These are phyloP conservation scores for Phaseolus lunatus DNA, from an alignment of 306 rosid genomes.

Conservation along the genomic window DNA sequence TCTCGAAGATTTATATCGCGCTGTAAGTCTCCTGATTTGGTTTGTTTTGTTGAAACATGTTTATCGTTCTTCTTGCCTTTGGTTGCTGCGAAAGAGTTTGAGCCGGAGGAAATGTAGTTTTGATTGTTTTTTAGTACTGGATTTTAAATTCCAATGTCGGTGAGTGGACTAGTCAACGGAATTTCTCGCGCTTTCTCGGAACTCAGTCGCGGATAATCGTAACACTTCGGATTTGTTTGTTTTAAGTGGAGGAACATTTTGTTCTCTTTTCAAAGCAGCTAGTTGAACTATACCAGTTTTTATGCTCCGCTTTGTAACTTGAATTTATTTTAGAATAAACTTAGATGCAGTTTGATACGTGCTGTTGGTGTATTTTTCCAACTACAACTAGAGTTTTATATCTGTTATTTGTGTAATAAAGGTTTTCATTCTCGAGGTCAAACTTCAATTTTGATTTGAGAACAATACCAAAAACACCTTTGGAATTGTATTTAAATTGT, in stretches of 20 bases:
- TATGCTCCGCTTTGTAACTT: slow-evolving; percentile 33
- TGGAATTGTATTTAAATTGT: neutral
- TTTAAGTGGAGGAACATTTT: neutral
- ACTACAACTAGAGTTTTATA: neutral
- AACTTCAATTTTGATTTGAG: neutral
- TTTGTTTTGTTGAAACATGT: neutral
- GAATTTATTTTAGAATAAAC: slow-evolving; percentile 22
- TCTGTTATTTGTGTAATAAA: neutral
- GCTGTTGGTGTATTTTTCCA: neutral
- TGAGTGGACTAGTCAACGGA: slow-evolving; percentile 31
- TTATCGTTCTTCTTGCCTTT: slow-evolving; percentile 19
- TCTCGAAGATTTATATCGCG: slow-evolving; percentile 71
- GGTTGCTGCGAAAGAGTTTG: neutral
- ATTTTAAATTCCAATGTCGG: slow-evolving; percentile 17
- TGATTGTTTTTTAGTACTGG: neutral
- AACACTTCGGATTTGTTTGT: slow-evolving; percentile 5
- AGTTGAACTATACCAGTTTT: slow-evolving; percentile 37
- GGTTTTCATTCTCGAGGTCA: neutral
- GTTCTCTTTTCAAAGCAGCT: slow-evolving; percentile 18
- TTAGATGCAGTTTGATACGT: neutral
- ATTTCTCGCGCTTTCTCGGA: slow-evolving; percentile 25
- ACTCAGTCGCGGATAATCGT: neutral
- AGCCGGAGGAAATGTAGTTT: slow-evolving; percentile 9
- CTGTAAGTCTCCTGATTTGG: slow-evolving; percentile 62
- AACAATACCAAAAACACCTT: neutral